Conservation (phyloP, 176 grass and related monocot species). For the Musa beccarii region DNA sequence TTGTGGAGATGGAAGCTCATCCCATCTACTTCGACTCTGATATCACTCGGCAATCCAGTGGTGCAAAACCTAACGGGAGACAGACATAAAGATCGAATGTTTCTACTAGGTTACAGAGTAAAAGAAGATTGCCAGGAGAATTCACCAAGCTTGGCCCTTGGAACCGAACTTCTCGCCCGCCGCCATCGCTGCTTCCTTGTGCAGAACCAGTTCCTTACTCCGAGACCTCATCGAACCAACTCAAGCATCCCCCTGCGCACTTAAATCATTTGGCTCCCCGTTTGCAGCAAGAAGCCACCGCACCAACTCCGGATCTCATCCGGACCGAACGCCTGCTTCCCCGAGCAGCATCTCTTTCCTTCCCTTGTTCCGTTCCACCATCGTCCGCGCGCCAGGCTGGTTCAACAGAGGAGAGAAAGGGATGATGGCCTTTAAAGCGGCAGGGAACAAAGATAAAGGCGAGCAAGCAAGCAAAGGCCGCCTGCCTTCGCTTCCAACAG, state of each 20-base stretch:
- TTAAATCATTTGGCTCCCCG: too few species aligned
- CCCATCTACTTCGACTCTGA: constrained; percentile 69
- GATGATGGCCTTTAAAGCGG: too few species aligned
- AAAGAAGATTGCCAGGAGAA: background rate
- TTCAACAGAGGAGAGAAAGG: too few species aligned
- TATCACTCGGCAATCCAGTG: constrained; percentile 82
- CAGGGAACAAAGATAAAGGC: background rate
- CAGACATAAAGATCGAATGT: background rate
- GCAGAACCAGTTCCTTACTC: background rate
- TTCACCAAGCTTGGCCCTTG: constrained; percentile 7
- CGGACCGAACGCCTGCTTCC: too few species aligned
- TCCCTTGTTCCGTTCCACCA: too few species aligned
- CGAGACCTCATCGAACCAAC: too few species aligned
- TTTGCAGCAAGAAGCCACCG: too few species aligned
- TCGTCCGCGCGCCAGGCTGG: too few species aligned
- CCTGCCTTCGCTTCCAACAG: background rate
- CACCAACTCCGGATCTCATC: too few species aligned
- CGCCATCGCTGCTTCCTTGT: background rate
- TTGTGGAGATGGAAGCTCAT: constrained; percentile 97
- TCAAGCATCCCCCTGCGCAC: too few species aligned
- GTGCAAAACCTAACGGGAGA: constrained; percentile 66
- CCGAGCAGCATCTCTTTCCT: too few species aligned
- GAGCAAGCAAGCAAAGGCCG: background rate
- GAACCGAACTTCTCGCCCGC: background rate
- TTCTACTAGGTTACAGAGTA: background rate